Base-by-base conservation (phyloP, 345 rosid genomes). In the Populus tremula region DNA sequence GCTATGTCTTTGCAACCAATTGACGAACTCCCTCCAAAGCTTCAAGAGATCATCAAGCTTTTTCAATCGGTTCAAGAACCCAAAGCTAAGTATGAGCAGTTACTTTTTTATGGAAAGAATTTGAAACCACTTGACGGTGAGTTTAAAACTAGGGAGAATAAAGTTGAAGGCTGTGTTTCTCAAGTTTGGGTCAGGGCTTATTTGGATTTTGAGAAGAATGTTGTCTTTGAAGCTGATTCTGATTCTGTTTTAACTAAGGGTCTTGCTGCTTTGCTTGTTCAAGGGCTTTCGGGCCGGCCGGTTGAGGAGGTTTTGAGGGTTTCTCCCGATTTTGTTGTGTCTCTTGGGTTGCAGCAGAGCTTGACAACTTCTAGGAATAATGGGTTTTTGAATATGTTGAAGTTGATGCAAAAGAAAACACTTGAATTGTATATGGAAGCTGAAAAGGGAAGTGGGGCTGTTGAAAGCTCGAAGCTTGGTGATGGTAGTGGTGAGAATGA, bases 101-200 rank as follows among this genome's bases (percentile, higher is more conserved):
- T 94, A 11, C 69, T 91, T 18, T 93, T 94, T 85, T 90, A 93
- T 66, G 97, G 97, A 1, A 90, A 88, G 73, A 89, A 88, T 71
- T 88, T 96, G 77, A 87, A 82, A 23, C 92, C 99, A 0, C 92
- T 96, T 2, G 92, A 88, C 78, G 13, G 87, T n/a, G 86, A 23
- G 54, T 96, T 87, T 87, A 92, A 90, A 79, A 94, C 97, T 27
- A 78, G 81, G 49, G 93, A 88, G 61, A 96, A 94, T 73, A 96
- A 96, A 80, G 99, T 96, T 10, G 83, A 91, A 82, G 99, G 99
- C 9, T 96, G 99, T 68, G 95, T 92, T 29, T 91, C 98, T 33
- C 97, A 91, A 87, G 98, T 94, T 8, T 96, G 98, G 98, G 97
- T 96, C 25, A 87, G 98, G 87, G 99, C 97, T 54, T 92, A 78